These are phyloP conservation scores for Sporormia fimetaria DNA, from an alignment of 495 filamentous ascomycete species.

Conservation along the genomic window DNA sequence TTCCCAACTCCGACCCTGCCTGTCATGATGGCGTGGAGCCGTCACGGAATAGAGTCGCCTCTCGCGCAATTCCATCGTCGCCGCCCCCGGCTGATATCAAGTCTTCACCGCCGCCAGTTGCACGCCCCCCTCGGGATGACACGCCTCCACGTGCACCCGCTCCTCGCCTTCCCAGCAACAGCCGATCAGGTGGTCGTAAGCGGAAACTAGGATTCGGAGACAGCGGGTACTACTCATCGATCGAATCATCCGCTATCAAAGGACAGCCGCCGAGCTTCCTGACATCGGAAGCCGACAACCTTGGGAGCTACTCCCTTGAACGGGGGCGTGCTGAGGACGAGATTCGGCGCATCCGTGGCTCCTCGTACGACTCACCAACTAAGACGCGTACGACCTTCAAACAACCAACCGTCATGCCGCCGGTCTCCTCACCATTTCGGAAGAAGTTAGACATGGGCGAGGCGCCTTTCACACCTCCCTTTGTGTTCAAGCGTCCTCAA, in stretches of 20 bases:
- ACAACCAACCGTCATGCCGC: constrained; percentile 36
- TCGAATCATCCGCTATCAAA: constrained; percentile 86
- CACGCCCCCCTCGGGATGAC: constrained; percentile 48
- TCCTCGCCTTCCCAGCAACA: constrained; percentile 45
- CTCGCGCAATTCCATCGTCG: constrained; percentile 41
- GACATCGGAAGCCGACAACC: constrained; percentile 56
- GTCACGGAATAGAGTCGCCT: constrained; percentile 34
- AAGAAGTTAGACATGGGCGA: constrained; percentile 47
- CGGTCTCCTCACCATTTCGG: constrained; percentile 51
- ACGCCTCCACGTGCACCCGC: constrained; percentile 65
- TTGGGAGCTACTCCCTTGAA: constrained; percentile 67
- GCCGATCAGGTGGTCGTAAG: constrained; percentile 51
- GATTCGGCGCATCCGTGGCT: constrained; percentile 84
- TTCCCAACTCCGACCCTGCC: constrained; percentile 71
- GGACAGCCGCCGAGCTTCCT: constrained; percentile 50
- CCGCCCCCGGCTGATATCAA: constrained; percentile 53
- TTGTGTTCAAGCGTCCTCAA: constrained; percentile 71
- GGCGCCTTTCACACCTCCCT: constrained; percentile 60
- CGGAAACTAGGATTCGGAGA: constrained; percentile 70
- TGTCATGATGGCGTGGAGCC: constrained; percentile 49
- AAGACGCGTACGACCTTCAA: constrained; percentile 42
- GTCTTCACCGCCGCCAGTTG: constrained; percentile 75
- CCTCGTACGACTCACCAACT: constrained; percentile 84
- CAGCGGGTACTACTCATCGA: constrained; percentile 91
- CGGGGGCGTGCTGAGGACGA: constrained; percentile 88